Percentiles rank a stretch among this genome's conserved stretches.
These are phyloP conservation scores for Pestalotiopsis sp. DNA, from an alignment of 2,329 filamentous ascomycete genomes.

Conservation along the genomic window DNA sequence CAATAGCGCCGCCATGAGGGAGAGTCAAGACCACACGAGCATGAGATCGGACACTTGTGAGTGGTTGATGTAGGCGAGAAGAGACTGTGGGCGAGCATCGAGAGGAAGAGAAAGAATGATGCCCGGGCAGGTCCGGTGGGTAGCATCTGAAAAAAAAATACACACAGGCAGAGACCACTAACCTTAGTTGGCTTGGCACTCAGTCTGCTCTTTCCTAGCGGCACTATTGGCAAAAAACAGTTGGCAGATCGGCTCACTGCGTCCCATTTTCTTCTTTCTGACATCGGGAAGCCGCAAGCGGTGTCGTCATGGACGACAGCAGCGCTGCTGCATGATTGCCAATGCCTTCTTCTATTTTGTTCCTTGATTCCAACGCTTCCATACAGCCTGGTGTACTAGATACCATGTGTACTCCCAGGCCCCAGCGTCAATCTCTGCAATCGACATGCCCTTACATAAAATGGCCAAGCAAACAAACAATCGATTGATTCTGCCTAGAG, in stretches of 20 bases:
- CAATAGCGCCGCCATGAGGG: too few species aligned
- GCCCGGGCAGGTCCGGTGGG: too few species aligned
- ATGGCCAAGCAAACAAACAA: not conserved
- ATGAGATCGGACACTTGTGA: too few species aligned
- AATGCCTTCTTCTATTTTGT: not conserved
- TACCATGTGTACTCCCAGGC: not conserved
- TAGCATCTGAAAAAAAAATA: too few species aligned
- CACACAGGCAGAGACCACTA: not conserved
- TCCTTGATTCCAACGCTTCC: slow-evolving; percentile 1
- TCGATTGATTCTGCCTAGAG: not conserved
- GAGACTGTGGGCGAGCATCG: too few species aligned
- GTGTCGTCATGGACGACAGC: slow-evolving; percentile 6
- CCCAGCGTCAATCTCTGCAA: not conserved
- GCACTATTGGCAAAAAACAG: not conserved
- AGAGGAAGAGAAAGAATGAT: too few species aligned
- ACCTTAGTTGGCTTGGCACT: not conserved
- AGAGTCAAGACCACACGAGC: too few species aligned
- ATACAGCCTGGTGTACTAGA: not conserved
- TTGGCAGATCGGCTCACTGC: slow-evolving; percentile 4
- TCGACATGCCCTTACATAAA: not conserved
- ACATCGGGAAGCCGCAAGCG: not conserved
- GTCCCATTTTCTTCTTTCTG: not conserved
- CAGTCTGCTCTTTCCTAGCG: not conserved
- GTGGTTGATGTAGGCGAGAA: too few species aligned
- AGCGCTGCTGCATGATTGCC: not conserved